A percentile compares a stretch with the other conserved stretches of the same genome.
phyloP scores from a whole-genome alignment of 2,329 filamentous ascomycete genomes.

The Diplodia mutila region DNA sequence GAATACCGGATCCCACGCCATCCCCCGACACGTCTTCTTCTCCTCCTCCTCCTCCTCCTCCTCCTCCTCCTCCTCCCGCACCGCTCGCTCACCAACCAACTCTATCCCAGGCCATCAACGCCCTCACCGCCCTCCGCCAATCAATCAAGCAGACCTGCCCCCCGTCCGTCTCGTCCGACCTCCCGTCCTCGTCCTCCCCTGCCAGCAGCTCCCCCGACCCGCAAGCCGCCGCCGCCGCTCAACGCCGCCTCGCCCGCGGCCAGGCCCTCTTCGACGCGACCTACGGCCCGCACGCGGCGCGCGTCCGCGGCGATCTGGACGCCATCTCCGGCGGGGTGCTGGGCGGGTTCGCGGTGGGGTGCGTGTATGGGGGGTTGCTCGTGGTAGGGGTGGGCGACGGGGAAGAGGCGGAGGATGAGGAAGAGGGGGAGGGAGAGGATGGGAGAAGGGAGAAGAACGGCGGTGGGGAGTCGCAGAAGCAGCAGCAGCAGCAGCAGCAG shows the following conservation, averaged over 20 bases:
- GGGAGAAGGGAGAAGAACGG: too few species aligned
- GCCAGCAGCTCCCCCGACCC: neutral
- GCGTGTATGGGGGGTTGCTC: conserved; percentile 26
- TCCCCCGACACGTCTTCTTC: too few species aligned
- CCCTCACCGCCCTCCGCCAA: conserved; percentile 14
- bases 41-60: too few species aligned
- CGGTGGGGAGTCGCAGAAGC: too few species aligned
- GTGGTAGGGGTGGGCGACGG: too few species aligned
- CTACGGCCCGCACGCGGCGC: conserved; percentile 25
- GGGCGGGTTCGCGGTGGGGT: conserved; percentile 23
- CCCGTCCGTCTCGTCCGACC: neutral
- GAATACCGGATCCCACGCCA: too few species aligned
- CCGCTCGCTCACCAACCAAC: neutral
- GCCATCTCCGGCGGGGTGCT: conserved; percentile 19
- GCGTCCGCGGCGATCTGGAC: conserved; percentile 24
- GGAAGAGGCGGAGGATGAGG: neutral
- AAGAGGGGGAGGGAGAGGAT: neutral
- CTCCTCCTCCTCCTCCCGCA: too few species aligned
- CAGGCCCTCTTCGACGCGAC: conserved; percentile 23
- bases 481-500: too few species aligned
- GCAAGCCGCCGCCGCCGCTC: too few species aligned
- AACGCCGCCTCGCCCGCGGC: conserved; percentile 7
- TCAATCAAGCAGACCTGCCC: neutral
- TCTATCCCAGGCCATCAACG: conserved; percentile 17
- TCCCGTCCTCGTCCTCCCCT: neutral